phyloP scores from a whole-genome alignment of 495 filamentous ascomycete species.

The Cercophora scortea region DNA sequence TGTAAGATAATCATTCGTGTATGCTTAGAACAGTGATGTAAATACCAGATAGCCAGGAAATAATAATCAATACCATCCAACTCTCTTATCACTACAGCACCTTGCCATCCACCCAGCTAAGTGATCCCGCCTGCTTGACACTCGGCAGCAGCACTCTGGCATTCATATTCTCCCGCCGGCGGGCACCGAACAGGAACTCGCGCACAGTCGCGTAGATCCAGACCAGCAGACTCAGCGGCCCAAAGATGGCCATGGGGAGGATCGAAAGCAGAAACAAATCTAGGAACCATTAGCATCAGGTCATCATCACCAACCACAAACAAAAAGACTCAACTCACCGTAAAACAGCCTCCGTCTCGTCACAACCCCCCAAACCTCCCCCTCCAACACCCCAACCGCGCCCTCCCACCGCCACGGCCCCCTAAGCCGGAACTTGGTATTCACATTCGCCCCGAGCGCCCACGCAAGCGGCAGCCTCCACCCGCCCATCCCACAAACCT shows the following conservation, averaged over 20 bases:
- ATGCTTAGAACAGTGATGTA: no score
- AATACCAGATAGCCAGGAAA: no score
- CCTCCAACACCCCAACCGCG: slow-evolving; percentile 24
- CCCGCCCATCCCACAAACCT: slow-evolving; percentile 18
- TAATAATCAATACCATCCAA: no score
- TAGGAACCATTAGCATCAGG: not conserved
- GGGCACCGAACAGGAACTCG: slow-evolving; percentile 2
- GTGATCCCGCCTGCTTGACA: no score
- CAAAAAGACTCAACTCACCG: slow-evolving; percentile 11
- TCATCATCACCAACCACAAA: not conserved
- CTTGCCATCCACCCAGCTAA: no score
- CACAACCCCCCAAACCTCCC: slow-evolving; percentile 30
- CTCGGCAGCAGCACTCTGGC: no score
- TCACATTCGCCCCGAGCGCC: slow-evolving; percentile 32
- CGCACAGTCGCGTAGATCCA: slow-evolving; percentile 10
- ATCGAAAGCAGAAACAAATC: not conserved
- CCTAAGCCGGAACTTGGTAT: slow-evolving; percentile 30
- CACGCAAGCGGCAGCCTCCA: slow-evolving; percentile 26
- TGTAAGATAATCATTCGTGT: no score
- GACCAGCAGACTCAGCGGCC: slow-evolving; percentile 18
- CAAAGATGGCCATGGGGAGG: slow-evolving; percentile 25
- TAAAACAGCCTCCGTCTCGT: slow-evolving; percentile 21
- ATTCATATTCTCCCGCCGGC: no score
- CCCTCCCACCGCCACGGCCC: slow-evolving; percentile 26
- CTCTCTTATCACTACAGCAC: no score